Conservation (phyloP, 768 basidiomycete species). For the Favolaschia claudopus region DNA sequence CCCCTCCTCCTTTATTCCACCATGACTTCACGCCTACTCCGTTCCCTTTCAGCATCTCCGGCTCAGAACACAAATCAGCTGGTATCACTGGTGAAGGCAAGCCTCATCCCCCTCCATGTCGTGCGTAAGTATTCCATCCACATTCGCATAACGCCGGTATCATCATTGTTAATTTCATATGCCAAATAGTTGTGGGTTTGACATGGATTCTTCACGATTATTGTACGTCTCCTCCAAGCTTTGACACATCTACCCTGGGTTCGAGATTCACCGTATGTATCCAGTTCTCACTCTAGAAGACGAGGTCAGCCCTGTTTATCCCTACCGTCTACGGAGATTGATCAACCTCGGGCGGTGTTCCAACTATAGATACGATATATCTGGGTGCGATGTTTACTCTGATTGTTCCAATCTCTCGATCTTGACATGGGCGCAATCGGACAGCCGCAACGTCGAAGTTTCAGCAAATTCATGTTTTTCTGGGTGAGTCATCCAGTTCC, state of each 20-base stretch:
- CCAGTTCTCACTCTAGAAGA: slow-evolving; percentile 44
- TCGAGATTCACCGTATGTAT: too few relatives aligned
- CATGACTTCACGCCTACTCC: too few relatives aligned
- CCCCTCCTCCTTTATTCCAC: too few relatives aligned
- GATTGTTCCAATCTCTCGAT: not conserved
- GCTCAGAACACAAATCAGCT: too few relatives aligned
- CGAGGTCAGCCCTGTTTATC: slow-evolving; percentile 33
- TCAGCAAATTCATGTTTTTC: slow-evolving; percentile 50
- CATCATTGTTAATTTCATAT: too few relatives aligned
- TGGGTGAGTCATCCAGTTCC: slow-evolving; percentile 39
- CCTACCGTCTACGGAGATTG: not conserved
- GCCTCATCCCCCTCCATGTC: too few relatives aligned
- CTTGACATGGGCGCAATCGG: not conserved
- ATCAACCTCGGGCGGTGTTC: not conserved
- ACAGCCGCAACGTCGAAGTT: slow-evolving; percentile 43
- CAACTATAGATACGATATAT: slow-evolving; percentile 42
- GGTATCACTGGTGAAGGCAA: too few relatives aligned
- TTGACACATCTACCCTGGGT: too few relatives aligned
- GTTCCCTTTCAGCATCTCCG: too few relatives aligned
- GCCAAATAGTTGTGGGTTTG: slow-evolving; percentile 40
- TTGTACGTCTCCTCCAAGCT: slow-evolving; percentile 33
- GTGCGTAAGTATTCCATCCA: too few relatives aligned
- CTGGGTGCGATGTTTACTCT: slow-evolving; percentile 40
- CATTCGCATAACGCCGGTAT: too few relatives aligned
- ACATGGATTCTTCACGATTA: slow-evolving; percentile 50